phyloP scores from a whole-genome alignment of 106 monocot species.

The Dendrobium huoshanense region DNA sequence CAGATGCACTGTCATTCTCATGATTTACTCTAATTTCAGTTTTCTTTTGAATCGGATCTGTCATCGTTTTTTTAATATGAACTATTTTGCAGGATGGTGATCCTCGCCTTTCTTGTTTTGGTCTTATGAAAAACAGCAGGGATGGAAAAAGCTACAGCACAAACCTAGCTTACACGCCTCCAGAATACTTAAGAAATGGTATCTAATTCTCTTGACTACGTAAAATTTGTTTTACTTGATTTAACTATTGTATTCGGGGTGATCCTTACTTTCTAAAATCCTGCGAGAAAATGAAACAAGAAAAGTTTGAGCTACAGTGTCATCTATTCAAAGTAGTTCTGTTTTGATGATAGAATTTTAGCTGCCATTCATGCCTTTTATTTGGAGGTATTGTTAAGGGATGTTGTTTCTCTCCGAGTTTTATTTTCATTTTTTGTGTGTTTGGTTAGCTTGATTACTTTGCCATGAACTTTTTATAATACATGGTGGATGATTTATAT shows the following conservation, averaged over 20 bases:
- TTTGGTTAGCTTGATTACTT: too few relatives aligned
- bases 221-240: background rate
- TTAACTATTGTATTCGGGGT: background rate
- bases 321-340: background rate
- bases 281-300: background rate
- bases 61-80: background rate
- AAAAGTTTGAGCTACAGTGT: background rate
- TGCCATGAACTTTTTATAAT: too few relatives aligned
- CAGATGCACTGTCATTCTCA: background rate
- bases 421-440: too few relatives aligned
- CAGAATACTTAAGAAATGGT: slow-evolving; percentile 96
- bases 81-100: slow-evolving; percentile 64
- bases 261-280: background rate
- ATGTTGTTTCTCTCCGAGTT: too few relatives aligned
- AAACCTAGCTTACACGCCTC: slow-evolving; percentile 92
- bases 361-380: too few relatives aligned
- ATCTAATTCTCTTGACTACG: background rate
- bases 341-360: too few relatives aligned
- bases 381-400: too few relatives aligned
- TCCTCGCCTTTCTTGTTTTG: slow-evolving; percentile 94
- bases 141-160: slow-evolving; percentile 98
- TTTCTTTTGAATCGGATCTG: background rate
- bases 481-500: background rate
- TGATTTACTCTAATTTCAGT: background rate
- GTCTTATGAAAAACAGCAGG: slow-evolving; percentile 94